Percentiles rank a stretch among this genome's conserved stretches.
Evolutionary conservation across 1,284 basidiomycete species (phyloP).

Genomic region (Rhizoctonia solani): DNA sequence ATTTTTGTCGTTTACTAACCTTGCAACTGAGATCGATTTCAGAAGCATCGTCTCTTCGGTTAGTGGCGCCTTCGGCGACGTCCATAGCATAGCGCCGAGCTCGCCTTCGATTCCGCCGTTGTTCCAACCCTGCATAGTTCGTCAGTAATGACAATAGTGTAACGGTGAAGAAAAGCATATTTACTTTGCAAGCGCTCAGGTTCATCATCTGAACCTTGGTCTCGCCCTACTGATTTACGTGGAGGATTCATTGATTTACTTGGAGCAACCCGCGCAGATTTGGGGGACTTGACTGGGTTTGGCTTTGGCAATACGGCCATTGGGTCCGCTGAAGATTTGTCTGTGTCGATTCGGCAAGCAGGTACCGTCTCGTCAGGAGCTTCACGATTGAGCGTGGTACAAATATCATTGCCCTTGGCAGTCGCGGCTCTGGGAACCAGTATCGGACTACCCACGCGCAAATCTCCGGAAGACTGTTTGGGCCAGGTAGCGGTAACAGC

Average conservation of each 20-base stretch:
- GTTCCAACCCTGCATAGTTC: constrained; percentile 52
- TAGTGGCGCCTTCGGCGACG: constrained; percentile 39
- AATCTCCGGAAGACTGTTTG: neutral
- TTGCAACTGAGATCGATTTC: constrained; percentile 19
- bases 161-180: neutral
- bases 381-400: constrained; percentile 3
- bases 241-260: neutral
- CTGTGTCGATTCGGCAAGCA: neutral
- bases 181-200: constrained; percentile 33
- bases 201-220: constrained; percentile 32
- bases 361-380: constrained; percentile 22
- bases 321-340: neutral
- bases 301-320: neutral
- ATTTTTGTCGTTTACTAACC: constrained; percentile 18
- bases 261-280: neutral
- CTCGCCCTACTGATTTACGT: constrained; percentile 7
- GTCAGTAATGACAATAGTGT: neutral
- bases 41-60: constrained; percentile 21
- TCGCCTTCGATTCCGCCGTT: constrained; percentile 60
- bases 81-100: constrained; percentile 58
- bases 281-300: neutral
- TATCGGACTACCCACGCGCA: neutral
- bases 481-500: constrained; percentile 24
- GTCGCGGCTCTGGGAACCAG: constrained; percentile 19
- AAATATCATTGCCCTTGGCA: constrained; percentile 1